phyloP scores from a whole-genome alignment of 768 basidiomycete species.

The Trichaptum fuscoviolaceum region DNA sequence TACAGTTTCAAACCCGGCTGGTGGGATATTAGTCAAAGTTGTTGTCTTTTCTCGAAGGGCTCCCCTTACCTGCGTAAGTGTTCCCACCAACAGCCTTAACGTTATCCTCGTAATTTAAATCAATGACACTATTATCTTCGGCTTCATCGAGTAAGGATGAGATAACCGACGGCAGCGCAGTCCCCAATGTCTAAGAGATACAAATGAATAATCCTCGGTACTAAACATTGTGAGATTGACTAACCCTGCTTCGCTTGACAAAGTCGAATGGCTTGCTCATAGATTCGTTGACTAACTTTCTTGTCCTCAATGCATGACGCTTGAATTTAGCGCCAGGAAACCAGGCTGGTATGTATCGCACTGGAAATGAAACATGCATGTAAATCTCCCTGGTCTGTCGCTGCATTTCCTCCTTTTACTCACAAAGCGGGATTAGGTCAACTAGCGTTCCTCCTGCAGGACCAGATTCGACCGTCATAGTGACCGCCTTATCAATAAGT shows the following conservation, averaged over 20 bases:
- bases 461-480: constrained; percentile 1
- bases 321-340: constrained; percentile 15
- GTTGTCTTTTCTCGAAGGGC: background rate
- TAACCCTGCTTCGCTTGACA: constrained; percentile 28
- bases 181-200: constrained; percentile 16
- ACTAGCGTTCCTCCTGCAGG: constrained; percentile 10
- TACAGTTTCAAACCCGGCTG: background rate
- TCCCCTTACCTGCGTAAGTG: background rate
- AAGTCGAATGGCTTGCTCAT: constrained; percentile 24
- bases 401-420: background rate
- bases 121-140: background rate
- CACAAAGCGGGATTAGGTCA: constrained; percentile 11
- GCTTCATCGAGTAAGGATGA: constrained; percentile 12
- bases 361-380: constrained; percentile 8
- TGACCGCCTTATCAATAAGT: constrained; percentile 12
- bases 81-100: background rate
- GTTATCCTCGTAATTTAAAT: background rate
- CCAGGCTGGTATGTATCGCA: constrained; percentile 15
- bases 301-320: constrained; percentile 2
- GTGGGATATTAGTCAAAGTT: background rate
- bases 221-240: background rate
- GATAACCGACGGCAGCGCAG: constrained; percentile 16
- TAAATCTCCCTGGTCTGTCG: background rate
- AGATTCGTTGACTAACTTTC: constrained; percentile 12
- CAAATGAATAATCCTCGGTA: background rate